Percentiles rank a stretch among this genome's conserved stretches.
phyloP scores from a whole-genome alignment of 768 basidiomycete species.

The Lentinula lateritia region DNA sequence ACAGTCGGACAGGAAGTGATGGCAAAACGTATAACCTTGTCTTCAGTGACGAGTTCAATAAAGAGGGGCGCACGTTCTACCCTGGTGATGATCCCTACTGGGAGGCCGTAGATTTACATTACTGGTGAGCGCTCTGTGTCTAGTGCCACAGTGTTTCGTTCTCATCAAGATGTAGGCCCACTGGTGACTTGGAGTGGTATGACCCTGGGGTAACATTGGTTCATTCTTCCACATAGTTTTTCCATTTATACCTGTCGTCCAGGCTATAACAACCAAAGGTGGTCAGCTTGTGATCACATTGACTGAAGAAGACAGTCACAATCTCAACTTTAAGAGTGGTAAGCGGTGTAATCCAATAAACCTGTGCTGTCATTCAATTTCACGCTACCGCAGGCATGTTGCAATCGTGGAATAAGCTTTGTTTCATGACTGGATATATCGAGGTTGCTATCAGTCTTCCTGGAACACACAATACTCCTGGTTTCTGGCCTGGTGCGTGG shows the following conservation, averaged over 20 bases:
- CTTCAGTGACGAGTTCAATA: slow-evolving; percentile 83
- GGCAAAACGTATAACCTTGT: slow-evolving; percentile 77
- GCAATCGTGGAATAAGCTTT: slow-evolving; percentile 90
- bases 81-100: slow-evolving; percentile 76
- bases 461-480: slow-evolving; percentile 52
- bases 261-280: slow-evolving; percentile 66
- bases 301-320: slow-evolving; percentile 60
- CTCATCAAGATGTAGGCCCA: slow-evolving; percentile 33
- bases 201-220: slow-evolving; percentile 48
- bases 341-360: slow-evolving; percentile 44
- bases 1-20: slow-evolving; percentile 61
- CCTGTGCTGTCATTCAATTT: slow-evolving; percentile 24
- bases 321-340: slow-evolving; percentile 83
- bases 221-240: not conserved
- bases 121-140: slow-evolving; percentile 49
- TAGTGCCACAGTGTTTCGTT: not conserved
- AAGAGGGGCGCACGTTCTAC: slow-evolving; percentile 61
- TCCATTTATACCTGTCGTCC: slow-evolving; percentile 7
- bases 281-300: slow-evolving; percentile 83
- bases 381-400: slow-evolving; percentile 49
- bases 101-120: slow-evolving; percentile 86
- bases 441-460: slow-evolving; percentile 80
- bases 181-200: slow-evolving; percentile 84
- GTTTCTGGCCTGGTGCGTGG: slow-evolving; percentile 87
- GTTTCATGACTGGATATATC: slow-evolving; percentile 89